Evolutionary conservation across 164 flowering plant genomes (phyloP).

Genomic region (Vitis riparia): DNA sequence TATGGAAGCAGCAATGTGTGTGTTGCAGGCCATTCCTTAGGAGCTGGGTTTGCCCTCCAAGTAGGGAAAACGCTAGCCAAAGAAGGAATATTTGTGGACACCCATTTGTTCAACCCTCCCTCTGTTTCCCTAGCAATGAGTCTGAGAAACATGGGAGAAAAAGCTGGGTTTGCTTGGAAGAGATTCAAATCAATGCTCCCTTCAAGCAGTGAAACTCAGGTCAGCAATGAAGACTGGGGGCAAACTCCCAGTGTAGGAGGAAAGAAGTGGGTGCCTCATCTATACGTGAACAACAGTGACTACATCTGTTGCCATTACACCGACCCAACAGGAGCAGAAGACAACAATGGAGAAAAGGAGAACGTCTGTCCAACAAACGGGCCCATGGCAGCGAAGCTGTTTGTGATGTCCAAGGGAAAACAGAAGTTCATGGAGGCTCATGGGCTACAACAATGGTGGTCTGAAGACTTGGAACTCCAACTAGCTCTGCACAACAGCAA

Average conservation of each 20-base stretch:
- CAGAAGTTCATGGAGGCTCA: constrained; percentile 93
- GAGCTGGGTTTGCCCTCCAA: constrained; percentile 97
- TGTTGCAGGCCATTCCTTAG: constrained; percentile 88
- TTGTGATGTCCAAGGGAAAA: constrained; percentile 82
- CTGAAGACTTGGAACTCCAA: constrained; percentile 81
- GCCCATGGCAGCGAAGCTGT: constrained; percentile 69
- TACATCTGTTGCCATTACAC: constrained; percentile 84
- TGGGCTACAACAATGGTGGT: constrained; percentile 97
- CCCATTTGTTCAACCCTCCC: constrained; percentile 96
- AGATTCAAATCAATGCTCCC: constrained; percentile 73
- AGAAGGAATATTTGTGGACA: constrained; percentile 74
- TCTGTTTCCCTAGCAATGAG: constrained; percentile 88
- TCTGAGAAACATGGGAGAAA: constrained; percentile 70
- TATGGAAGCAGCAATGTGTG: constrained; percentile 82
- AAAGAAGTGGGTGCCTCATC: constrained; percentile 71
- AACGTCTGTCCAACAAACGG: constrained; percentile 31
- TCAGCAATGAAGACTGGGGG: constrained; percentile 17
- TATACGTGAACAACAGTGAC: constrained; percentile 86
- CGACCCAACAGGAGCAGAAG: constrained; percentile 37
- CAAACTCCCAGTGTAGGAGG: constrained; percentile 16
- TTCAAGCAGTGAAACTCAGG: constrained; percentile 30
- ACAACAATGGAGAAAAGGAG: constrained; percentile 36
- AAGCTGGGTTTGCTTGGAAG: constrained; percentile 69
- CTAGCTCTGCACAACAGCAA: constrained; percentile 65
- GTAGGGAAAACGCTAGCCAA: constrained; percentile 86